phyloP scores from a whole-genome alignment of 164 flowering plant genomes.

The Protea cynaroides region DNA sequence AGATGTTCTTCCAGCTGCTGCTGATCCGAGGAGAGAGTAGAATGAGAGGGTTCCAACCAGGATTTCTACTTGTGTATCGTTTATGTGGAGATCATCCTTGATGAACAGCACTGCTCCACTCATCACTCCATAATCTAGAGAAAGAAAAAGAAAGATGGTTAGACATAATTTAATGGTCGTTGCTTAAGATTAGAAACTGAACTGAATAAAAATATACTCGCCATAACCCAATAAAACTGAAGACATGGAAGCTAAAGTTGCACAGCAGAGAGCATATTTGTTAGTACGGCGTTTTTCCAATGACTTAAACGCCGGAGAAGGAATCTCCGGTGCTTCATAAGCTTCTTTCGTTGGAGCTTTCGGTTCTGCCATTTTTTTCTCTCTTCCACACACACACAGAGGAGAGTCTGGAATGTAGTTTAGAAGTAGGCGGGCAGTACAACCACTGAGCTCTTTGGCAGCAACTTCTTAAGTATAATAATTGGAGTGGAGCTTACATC shows the following conservation, averaged over 20 bases:
- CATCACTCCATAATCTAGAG: conserved; percentile 54
- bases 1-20: conserved; percentile 45
- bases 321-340: neutral
- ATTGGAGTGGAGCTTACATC: conserved; percentile 5
- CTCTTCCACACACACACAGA: too few species aligned
- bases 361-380: neutral
- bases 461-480: too few species aligned
- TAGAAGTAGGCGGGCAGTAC: too few species aligned
- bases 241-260: conserved; percentile 65
- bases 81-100: conserved; percentile 27
- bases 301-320: neutral
- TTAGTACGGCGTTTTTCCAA: conserved; percentile 35
- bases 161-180: neutral
- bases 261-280: conserved; percentile 51
- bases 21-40: conserved; percentile 39
- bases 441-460: too few species aligned
- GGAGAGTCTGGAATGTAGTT: too few species aligned
- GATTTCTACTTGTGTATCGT: conserved; percentile 28
- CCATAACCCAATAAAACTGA: conserved; percentile 70
- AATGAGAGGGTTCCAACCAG: conserved; percentile 34
- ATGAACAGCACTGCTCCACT: conserved; percentile 47
- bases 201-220: conserved; percentile 7
- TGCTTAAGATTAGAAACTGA: neutral
- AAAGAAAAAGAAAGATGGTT: neutral
- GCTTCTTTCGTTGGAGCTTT: neutral